These are phyloP conservation scores for Ganoderma resinaceum DNA, from an alignment of 1,284 basidiomycete species.

Conservation along the genomic window DNA sequence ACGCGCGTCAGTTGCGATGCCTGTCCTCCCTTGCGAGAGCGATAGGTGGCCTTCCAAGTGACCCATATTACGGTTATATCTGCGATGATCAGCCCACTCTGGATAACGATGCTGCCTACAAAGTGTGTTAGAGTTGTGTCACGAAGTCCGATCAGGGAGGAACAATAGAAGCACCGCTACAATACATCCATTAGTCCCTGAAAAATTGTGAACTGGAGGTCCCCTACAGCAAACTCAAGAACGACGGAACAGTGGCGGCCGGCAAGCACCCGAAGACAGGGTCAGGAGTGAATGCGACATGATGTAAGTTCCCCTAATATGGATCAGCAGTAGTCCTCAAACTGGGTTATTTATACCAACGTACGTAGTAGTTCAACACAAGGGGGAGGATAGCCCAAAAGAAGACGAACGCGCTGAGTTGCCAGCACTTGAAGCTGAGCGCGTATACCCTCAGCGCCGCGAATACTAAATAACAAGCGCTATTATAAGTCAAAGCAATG, in stretches of 20 bases:
- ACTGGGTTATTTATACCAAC: not conserved
- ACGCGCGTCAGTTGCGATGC: not conserved
- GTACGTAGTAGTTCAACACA: not conserved
- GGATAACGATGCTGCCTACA: not conserved
- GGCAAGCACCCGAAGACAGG: not conserved
- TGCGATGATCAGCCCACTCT: not conserved
- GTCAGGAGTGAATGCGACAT: not conserved
- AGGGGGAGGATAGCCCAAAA: not conserved
- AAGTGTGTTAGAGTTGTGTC: not conserved
- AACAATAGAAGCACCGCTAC: not conserved
- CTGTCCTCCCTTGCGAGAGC: not conserved
- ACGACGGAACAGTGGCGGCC: not conserved
- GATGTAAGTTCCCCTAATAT: not conserved
- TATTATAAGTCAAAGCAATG: not conserved
- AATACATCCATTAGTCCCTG: not conserved
- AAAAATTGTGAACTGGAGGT: not conserved
- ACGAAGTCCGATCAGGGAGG: not conserved
- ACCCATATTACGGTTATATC: not conserved
- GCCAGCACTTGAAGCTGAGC: not conserved
- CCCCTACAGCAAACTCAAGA: not conserved
- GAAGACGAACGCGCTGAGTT: not conserved
- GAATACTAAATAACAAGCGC: not conserved
- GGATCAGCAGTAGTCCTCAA: not conserved
- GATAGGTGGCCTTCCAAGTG: not conserved
- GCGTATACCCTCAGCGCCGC: not conserved